phyloP scores from a whole-genome alignment of 805 yeast genomes.

The Metschnikowia kunwiensis region DNA sequence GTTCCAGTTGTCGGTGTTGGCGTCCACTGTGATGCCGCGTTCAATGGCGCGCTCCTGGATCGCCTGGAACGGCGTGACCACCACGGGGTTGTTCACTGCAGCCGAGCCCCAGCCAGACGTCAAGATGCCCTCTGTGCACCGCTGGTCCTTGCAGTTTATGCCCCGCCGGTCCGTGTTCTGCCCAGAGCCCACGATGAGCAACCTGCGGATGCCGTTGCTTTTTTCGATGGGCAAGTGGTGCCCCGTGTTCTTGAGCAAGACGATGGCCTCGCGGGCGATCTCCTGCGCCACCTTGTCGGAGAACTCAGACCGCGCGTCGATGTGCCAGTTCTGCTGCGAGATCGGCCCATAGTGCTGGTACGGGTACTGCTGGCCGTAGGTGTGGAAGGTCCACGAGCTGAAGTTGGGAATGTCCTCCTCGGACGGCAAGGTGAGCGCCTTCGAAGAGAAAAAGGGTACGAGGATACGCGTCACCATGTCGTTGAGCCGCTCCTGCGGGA shows the following conservation, averaged over 20 bases:
- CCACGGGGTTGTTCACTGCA: slow-evolving; percentile 52
- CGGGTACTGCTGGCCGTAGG: slow-evolving; percentile 53
- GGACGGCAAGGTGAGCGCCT: slow-evolving; percentile 34
- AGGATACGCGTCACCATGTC: slow-evolving; percentile 62
- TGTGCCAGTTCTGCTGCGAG: slow-evolving; percentile 51
- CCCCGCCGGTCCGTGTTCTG: slow-evolving; percentile 53
- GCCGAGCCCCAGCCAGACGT: slow-evolving; percentile 69
- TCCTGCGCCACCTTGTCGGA: slow-evolving; percentile 48
- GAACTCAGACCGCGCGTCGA: slow-evolving; percentile 49
- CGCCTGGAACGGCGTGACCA: slow-evolving; percentile 58
- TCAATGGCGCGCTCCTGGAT: slow-evolving; percentile 46
- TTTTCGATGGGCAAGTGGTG: slow-evolving; percentile 50
- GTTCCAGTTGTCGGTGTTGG: slow-evolving; percentile 45
- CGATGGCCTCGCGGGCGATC: slow-evolving; percentile 57
- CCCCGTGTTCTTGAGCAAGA: slow-evolving; percentile 51
- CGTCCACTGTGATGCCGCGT: slow-evolving; percentile 45
- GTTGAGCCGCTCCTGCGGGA: slow-evolving; percentile 50
- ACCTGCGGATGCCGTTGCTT: slow-evolving; percentile 39
- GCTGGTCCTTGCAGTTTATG: slow-evolving; percentile 51
- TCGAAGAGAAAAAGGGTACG: slow-evolving; percentile 52
- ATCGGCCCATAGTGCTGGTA: slow-evolving; percentile 54
- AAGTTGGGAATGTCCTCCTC: slow-evolving; percentile 49
- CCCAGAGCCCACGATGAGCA: slow-evolving; percentile 50
- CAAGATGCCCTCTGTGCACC: slow-evolving; percentile 50
- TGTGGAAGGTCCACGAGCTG: slow-evolving; percentile 56